phyloP scores from a whole-genome alignment of 441 rosid genomes.

The Macaranga tanarius region DNA sequence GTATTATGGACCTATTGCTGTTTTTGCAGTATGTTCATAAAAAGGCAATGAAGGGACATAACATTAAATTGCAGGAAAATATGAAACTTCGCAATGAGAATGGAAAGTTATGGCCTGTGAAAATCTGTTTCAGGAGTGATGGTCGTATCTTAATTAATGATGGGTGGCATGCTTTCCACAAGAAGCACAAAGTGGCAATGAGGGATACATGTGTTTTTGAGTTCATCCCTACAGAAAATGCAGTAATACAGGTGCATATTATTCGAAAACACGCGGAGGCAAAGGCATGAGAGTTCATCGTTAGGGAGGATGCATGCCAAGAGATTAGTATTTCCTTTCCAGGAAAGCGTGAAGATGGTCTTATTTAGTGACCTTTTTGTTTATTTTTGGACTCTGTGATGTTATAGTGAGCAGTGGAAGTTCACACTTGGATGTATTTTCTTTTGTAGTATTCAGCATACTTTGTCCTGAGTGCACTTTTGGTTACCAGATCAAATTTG shows the following conservation, averaged over 20 bases:
- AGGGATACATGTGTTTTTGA: slow-evolving; percentile 25
- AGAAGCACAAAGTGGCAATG: slow-evolving; percentile 12
- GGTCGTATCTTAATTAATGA: background rate
- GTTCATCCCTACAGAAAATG: slow-evolving; percentile 24
- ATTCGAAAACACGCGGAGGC: background rate
- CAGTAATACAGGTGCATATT: slow-evolving; percentile 24
- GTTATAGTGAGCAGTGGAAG: background rate
- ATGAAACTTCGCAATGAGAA: slow-evolving; percentile 26
- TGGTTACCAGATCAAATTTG: background rate
- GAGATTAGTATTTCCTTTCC: background rate
- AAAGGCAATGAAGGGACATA: slow-evolving; percentile 9
- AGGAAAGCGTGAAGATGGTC: background rate
- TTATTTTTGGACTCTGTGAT: background rate
- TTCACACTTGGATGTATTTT: background rate
- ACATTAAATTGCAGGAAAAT: slow-evolving; percentile 12
- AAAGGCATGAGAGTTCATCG: background rate
- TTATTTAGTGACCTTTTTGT: background rate
- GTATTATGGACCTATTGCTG: background rate
- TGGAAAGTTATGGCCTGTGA: slow-evolving; percentile 38
- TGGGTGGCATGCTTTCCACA: slow-evolving; percentile 29
- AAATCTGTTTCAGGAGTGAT: background rate
- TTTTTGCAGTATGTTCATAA: slow-evolving; percentile 29
- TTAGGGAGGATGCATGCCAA: background rate
- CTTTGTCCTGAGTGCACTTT: background rate
- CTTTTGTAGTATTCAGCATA: background rate